phyloP scores from a whole-genome alignment of 305 asterid genomes.

The Solanum aculeatissimum region DNA sequence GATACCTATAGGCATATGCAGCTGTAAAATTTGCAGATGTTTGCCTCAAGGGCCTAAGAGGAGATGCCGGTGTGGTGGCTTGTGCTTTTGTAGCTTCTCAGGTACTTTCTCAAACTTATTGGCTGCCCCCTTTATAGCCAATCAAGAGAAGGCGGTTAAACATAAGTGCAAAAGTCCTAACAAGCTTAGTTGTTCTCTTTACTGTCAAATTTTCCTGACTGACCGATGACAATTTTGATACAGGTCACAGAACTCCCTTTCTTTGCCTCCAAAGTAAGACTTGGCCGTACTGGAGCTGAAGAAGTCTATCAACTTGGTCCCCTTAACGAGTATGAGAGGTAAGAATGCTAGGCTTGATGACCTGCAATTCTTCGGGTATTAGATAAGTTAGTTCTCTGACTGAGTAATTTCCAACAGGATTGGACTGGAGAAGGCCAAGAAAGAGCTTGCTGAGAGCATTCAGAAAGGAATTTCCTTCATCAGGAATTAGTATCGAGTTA shows the following conservation, averaged over 20 bases:
- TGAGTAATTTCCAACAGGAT: slow-evolving; percentile 23
- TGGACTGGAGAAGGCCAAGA: slow-evolving; percentile 83
- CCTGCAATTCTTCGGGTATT: neutral
- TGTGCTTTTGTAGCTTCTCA: slow-evolving; percentile 79
- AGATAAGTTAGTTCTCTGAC: neutral
- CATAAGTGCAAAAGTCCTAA: neutral
- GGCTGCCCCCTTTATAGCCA: neutral
- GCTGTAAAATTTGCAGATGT: slow-evolving; percentile 92
- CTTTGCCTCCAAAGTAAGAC: slow-evolving; percentile 66
- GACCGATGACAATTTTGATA: neutral
- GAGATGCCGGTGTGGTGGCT: slow-evolving; percentile 73
- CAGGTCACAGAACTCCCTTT: slow-evolving; percentile 90
- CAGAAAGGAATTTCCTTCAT: slow-evolving; percentile 79
- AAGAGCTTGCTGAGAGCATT: slow-evolving; percentile 69
- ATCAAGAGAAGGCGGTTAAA: neutral
- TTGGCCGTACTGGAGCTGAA: slow-evolving; percentile 84
- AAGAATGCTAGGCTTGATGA: neutral
- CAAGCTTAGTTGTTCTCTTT: neutral
- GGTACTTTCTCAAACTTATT: slow-evolving; percentile 22
- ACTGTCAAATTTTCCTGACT: neutral
- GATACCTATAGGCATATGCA: slow-evolving; percentile 64
- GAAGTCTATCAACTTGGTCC: slow-evolving; percentile 80
- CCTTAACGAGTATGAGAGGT: slow-evolving; percentile 82
- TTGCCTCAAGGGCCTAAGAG: slow-evolving; percentile 81
- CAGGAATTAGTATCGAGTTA: slow-evolving; percentile 28